Base-by-base conservation (phyloP, 2,329 filamentous ascomycete species). In the Epichloe uncinata region DNA sequence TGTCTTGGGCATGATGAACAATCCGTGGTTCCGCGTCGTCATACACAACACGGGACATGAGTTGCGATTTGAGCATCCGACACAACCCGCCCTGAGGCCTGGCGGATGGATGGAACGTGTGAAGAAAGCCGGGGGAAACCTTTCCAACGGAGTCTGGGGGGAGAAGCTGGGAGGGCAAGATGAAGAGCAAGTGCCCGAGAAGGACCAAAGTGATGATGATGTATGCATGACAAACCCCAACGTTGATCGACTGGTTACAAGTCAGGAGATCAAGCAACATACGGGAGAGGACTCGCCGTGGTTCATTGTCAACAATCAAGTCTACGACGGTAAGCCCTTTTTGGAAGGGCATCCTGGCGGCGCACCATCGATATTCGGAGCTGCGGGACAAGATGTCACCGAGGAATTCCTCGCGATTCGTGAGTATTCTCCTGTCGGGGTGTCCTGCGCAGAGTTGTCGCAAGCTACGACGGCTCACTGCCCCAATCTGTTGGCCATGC, bases 1-100 rank as follows among this genome's bases (percentile, higher is more conserved):
- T 53, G 88, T 95, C 2, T 70, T 95, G 38, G 89, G 90, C 0
- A 96, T 96, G 90, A 95, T 96, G 90, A 95, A 95, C 67, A 95
- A 95, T 58, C 86, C 87, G 0, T 96, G 90, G 90, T 96, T 85
- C 64, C 77, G 90, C 5, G 77, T 96, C 1, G 79, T 82, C 2
- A 85, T 96, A 49, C 78, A 80, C 48, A 82, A 81, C 50, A 82
- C 90, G 52, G 73, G 72, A 0, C 52, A 60, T 42, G 66, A 61
- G 7, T 67, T 95, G 41, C 74, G 79, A 5, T 96, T 96, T 57
- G 89, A 95, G 63, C 90, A 96, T 58, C 90, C 90, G 0, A 94
- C 88, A 3, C 84, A 89, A 55, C 87, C 89, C 6, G 82, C 83
- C 0, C 66, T 88, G 37, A 82, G 83, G 55, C 75, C 84, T 0